Conservation (phyloP, 2,329 filamentous ascomycete genomes). For the Bipolaris sorokiniana region DNA sequence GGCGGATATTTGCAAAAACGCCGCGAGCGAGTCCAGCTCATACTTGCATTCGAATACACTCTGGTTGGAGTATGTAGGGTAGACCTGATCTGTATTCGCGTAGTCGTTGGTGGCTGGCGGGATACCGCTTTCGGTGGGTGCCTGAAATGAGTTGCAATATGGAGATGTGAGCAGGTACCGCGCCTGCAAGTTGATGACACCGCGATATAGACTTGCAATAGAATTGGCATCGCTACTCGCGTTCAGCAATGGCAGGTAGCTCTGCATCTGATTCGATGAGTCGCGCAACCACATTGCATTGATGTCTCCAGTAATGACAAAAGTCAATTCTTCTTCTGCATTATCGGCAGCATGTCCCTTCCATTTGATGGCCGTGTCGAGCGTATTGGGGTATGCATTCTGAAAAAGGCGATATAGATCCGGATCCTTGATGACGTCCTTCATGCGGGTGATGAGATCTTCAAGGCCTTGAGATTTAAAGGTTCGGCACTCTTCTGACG, state of each 20-base stretch:
- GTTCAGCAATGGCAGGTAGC: slow-evolving; percentile 67
- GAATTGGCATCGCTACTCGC: slow-evolving; percentile 62
- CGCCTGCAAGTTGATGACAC: slow-evolving; percentile 74
- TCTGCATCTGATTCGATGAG: slow-evolving; percentile 72
- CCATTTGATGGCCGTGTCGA: slow-evolving; percentile 76
- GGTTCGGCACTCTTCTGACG: slow-evolving; percentile 53
- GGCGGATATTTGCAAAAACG: slow-evolving; percentile 57
- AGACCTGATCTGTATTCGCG: slow-evolving; percentile 51
- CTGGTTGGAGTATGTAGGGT: slow-evolving; percentile 51
- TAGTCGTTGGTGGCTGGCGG: slow-evolving; percentile 48
- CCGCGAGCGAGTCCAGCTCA: slow-evolving; percentile 60
- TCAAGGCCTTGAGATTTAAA: slow-evolving; percentile 56
- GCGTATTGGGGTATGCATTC: slow-evolving; percentile 76
- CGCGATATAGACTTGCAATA: slow-evolving; percentile 70
- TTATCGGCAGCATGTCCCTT: slow-evolving; percentile 65
- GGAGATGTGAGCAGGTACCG: slow-evolving; percentile 68
- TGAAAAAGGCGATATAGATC: slow-evolving; percentile 74
- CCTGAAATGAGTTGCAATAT: slow-evolving; percentile 61
- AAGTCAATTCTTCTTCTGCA: slow-evolving; percentile 67
- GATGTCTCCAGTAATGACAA: slow-evolving; percentile 65
- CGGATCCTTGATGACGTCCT: slow-evolving; percentile 53
- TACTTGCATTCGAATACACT: slow-evolving; percentile 62
- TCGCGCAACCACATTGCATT: slow-evolving; percentile 63
- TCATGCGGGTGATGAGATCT: slow-evolving; percentile 44
- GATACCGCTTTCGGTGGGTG: slow-evolving; percentile 56